Evolutionary conservation across 371 early-diverging fungal species (phyloP).

Genomic region (Thermomucor indicae-seudaticae): DNA sequence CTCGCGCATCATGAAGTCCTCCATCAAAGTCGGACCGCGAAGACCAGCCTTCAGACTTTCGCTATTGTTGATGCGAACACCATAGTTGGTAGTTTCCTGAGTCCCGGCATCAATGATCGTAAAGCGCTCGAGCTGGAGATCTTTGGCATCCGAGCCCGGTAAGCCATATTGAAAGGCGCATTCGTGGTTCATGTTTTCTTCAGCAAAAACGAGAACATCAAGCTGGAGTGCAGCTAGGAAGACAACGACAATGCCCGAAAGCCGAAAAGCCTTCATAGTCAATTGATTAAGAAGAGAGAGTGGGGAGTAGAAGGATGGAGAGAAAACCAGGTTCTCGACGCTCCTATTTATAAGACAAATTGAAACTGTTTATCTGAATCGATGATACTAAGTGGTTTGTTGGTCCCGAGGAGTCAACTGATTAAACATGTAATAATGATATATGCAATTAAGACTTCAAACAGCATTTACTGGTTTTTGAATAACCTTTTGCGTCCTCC

Average conservation of each 20-base stretch:
- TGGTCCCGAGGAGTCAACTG: not conserved
- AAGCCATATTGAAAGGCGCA: not conserved
- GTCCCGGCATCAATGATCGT: constrained; percentile 10
- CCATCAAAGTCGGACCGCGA: constrained; percentile 39
- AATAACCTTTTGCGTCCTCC: not conserved
- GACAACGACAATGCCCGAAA: not conserved
- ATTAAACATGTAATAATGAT: not conserved
- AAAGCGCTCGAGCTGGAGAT: constrained; percentile 7
- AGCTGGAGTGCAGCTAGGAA: not conserved
- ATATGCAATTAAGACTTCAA: not conserved
- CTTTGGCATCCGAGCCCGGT: constrained; percentile 3
- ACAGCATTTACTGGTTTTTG: not conserved
- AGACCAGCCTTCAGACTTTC: constrained; percentile 24
- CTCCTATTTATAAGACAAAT: not conserved
- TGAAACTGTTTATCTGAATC: no score
- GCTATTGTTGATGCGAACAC: constrained; percentile 5
- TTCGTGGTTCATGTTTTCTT: not conserved
- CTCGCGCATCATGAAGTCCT: constrained; percentile 42
- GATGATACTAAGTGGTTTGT: not conserved
- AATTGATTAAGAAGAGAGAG: not conserved
- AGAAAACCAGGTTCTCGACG: not conserved
- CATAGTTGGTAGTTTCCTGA: constrained; percentile 10
- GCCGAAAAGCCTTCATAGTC: not conserved
- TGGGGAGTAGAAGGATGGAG: not conserved
- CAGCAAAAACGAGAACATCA: not conserved